Conservation (phyloP, 768 basidiomycete species). For the Dentipellis sp. region DNA sequence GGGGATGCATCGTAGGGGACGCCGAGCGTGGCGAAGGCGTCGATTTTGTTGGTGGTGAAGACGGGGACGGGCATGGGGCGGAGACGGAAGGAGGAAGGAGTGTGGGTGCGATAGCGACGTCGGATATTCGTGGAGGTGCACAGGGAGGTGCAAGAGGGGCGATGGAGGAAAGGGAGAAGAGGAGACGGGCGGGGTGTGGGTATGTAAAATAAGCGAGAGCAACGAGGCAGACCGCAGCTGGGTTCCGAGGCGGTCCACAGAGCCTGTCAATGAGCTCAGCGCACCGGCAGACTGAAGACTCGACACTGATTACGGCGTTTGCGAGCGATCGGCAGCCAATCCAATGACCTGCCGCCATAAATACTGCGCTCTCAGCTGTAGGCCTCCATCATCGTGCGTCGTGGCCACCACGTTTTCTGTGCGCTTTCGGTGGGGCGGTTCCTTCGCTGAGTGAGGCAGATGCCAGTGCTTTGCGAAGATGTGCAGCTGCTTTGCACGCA, state of each 20-base stretch:
- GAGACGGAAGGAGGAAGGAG: neutral
- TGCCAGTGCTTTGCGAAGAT: neutral
- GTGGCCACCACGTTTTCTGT: neutral
- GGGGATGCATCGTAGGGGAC: slow-evolving; percentile 35
- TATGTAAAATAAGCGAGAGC: neutral
- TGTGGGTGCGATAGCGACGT: neutral
- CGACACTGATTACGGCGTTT: neutral
- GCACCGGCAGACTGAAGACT: neutral
- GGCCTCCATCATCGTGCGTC: neutral
- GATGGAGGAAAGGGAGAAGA: neutral
- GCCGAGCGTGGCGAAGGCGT: slow-evolving; percentile 30
- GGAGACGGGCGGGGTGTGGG: neutral
- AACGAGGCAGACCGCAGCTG: neutral
- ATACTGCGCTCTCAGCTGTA: neutral
- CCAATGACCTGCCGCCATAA: neutral
- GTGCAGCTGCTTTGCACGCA: neutral
- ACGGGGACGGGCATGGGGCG: neutral
- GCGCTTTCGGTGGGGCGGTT: neutral
- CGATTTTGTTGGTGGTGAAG: slow-evolving; percentile 3
- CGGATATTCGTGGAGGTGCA: neutral
- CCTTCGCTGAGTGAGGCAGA: neutral
- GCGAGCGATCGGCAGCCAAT: neutral
- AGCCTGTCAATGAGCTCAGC: neutral
- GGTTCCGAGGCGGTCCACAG: neutral
- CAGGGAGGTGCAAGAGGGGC: too few relatives aligned